phyloP scores from a whole-genome alignment of 495 filamentous ascomycete genomes.

The Rhypophila decipiens region DNA sequence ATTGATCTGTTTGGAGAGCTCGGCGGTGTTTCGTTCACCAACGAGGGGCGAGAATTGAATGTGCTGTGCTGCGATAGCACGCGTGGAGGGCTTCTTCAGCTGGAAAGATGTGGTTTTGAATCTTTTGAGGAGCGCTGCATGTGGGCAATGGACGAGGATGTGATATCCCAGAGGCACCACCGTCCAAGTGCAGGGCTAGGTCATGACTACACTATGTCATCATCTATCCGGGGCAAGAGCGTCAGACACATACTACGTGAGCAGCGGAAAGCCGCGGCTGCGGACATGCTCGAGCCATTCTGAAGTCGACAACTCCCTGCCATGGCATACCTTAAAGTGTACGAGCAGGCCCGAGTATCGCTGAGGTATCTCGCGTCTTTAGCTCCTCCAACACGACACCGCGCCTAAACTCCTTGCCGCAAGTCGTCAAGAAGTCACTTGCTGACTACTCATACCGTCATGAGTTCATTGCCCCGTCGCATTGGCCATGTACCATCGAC shows the following conservation, averaged over 20 bases:
- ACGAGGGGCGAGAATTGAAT: conserved; percentile 64
- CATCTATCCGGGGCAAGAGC: background rate
- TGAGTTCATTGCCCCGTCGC: too few species aligned
- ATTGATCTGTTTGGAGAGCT: conserved; percentile 84
- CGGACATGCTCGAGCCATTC: background rate
- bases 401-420: too few species aligned
- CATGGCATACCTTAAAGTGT: background rate
- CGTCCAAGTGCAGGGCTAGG: too few species aligned
- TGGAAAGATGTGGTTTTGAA: conserved; percentile 50
- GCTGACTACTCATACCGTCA: too few species aligned
- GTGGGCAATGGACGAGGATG: conserved; percentile 2
- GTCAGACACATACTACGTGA: background rate
- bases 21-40: conserved; percentile 66
- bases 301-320: background rate
- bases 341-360: too few species aligned
- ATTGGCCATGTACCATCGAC: too few species aligned
- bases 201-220: background rate
- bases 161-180: background rate
- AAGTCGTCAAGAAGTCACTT: too few species aligned
- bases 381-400: too few species aligned
- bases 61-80: conserved; percentile 68
- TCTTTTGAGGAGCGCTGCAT: conserved; percentile 36
- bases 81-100: conserved; percentile 75
- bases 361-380: too few species aligned
- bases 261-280: background rate